Evolutionary conservation across 306 rosid genomes (phyloP), one percentile per base, ranked within the genome.

Genomic region (apple (Malus domestica)): DNA sequence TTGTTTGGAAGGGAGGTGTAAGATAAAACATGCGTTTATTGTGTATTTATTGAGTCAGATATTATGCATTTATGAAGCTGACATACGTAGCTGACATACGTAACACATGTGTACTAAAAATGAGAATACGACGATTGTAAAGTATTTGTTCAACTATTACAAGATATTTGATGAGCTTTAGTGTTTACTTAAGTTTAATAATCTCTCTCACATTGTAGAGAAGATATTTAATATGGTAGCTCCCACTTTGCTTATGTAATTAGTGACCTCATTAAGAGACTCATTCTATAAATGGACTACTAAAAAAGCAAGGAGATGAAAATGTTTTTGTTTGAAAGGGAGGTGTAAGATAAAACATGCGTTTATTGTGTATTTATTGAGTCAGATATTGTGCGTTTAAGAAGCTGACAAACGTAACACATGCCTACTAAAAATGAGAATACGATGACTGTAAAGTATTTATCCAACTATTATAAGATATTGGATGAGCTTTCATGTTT

Each of bases 21-120:
- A 57, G 9, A 38, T 38, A 38, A 7, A 38, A 38, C 10, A 38
- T 7, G 8, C 4, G 10, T 0, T 60, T 1, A 25, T 60, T 4
- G 0, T 60, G 52, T 57, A 72, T 55, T 57, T 72, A 72, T 35
- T 38, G 35, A 18, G 22, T 3, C 0, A 35, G 40, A 35, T 55
- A 33, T 8, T 2, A 1, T 30, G 2, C 0, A 1, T 29, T 11
- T 32, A 20, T 5, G 4, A 20, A 3, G 6, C 2, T 3, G 5
- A 27, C 0, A 27, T 4, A 0, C 1, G 11, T 61, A 61, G 6
- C 2, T 3, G 5, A 27, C 0, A 27, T 4, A 0, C 1, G 11
- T 61, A 61, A 61, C 10, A 8, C n/a, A 27, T 12, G 18, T 2
- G 7, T 61, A 62, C 2, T n/a, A 1, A 58, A 0, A n/a, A 57